phyloP scores from a whole-genome alignment of 768 basidiomycete species.

The Udeniomyces megalosporus region DNA sequence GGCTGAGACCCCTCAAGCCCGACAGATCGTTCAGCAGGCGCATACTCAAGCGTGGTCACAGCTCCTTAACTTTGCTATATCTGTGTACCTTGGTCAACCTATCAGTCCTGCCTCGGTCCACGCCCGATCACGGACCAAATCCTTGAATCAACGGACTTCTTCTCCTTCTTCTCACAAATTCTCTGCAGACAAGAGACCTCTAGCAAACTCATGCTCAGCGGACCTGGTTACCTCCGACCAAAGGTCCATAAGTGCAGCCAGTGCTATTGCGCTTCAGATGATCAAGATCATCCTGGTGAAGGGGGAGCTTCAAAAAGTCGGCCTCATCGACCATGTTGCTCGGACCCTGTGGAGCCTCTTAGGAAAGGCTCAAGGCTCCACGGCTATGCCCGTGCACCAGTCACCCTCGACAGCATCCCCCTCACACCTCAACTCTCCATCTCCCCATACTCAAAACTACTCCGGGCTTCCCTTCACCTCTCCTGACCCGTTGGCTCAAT shows the following conservation, averaged over 20 bases:
- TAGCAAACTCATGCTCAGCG: no score
- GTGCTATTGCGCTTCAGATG: slow-evolving; percentile 45
- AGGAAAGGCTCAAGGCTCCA: no score
- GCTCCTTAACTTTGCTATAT: slow-evolving; percentile 44
- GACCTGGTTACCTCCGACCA: neutral
- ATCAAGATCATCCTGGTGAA: slow-evolving; percentile 52
- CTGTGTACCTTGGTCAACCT: slow-evolving; percentile 37
- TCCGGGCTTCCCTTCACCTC: neutral
- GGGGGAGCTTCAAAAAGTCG: no score
- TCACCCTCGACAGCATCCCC: neutral
- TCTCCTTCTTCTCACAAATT: slow-evolving; percentile 13
- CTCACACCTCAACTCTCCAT: neutral
- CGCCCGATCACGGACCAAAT: slow-evolving; percentile 9
- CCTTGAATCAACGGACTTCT: slow-evolving; percentile 11
- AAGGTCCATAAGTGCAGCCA: slow-evolving; percentile 17
- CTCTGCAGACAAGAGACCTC: no score
- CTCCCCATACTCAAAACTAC: neutral
- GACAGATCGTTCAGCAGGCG: slow-evolving; percentile 37
- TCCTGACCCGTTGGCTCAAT: neutral
- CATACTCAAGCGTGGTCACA: slow-evolving; percentile 45
- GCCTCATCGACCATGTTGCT: slow-evolving; percentile 42
- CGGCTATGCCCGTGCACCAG: neutral
- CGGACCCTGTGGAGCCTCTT: slow-evolving; percentile 34
- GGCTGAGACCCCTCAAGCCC: slow-evolving; percentile 33
- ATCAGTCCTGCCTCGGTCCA: slow-evolving; percentile 19